phyloP scores from a whole-genome alignment of 1,284 basidiomycete species.

The Mycocalia duriaeana region DNA sequence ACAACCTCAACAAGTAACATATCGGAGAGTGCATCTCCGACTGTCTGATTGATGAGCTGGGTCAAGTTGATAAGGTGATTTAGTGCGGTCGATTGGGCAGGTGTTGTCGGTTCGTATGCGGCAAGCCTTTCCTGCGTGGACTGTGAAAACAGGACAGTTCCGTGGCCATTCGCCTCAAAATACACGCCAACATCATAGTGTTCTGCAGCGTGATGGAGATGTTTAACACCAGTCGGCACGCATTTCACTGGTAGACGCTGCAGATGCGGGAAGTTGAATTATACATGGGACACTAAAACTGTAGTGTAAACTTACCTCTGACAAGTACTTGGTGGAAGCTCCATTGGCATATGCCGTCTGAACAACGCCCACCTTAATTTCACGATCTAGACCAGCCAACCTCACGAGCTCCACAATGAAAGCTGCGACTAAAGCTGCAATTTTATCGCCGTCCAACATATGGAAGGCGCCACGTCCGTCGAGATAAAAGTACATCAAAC shows the following conservation, averaged over 20 bases:
- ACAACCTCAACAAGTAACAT: slow-evolving; percentile 95
- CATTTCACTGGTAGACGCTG: slow-evolving; percentile 92
- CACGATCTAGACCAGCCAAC: slow-evolving; percentile 69
- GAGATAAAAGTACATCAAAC: slow-evolving; percentile 92
- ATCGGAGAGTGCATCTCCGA: slow-evolving; percentile 95
- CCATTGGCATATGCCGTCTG: slow-evolving; percentile 99
- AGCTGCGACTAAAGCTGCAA: slow-evolving; percentile 88
- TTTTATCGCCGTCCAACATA: slow-evolving; percentile 98
- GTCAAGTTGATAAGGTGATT: slow-evolving; percentile 75
- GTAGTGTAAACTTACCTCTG: slow-evolving; percentile 48
- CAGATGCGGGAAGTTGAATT: no score
- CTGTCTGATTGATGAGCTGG: slow-evolving; percentile 94
- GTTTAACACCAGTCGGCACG: slow-evolving; percentile 96
- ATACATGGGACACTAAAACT: slow-evolving; percentile 5
- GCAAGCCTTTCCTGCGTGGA: slow-evolving; percentile 59
- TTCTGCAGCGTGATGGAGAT: slow-evolving; percentile 96
- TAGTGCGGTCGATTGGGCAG: slow-evolving; percentile 76
- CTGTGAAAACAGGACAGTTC: slow-evolving; percentile 92
- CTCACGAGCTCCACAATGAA: slow-evolving; percentile 92
- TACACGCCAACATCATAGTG: slow-evolving; percentile 94
- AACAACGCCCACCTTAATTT: slow-evolving; percentile 86
- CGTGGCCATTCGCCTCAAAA: slow-evolving; percentile 99
- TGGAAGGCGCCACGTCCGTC: slow-evolving; percentile 78
- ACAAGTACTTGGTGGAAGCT: slow-evolving; percentile 89
- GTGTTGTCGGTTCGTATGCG: slow-evolving; percentile 68